phyloP scores from a whole-genome alignment of 2,329 filamentous ascomycete genomes.

The Ceratocystiopsis brevicomis region DNA sequence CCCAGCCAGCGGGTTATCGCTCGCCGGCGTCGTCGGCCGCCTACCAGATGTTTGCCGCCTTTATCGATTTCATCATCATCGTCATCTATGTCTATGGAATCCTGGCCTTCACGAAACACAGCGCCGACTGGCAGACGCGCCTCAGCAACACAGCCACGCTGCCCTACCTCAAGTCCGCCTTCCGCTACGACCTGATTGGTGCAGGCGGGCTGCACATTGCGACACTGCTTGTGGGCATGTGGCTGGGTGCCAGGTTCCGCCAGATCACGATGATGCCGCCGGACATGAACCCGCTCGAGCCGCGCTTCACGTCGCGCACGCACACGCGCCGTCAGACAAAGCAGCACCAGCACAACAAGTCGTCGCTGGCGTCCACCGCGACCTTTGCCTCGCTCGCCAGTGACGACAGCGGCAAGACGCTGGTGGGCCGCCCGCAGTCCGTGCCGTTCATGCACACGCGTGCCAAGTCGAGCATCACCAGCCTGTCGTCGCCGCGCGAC shows the following conservation, averaged over 20 bases:
- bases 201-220: constrained; percentile 50
- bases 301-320: constrained; percentile 52
- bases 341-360: constrained; percentile 40
- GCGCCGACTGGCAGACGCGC: constrained; percentile 45
- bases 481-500: constrained; percentile 32
- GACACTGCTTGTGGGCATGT: constrained; percentile 53
- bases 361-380: constrained; percentile 29
- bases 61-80: constrained; percentile 44
- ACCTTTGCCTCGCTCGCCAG: constrained; percentile 12
- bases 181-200: constrained; percentile 48
- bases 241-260: constrained; percentile 60
- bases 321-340: constrained; percentile 1
- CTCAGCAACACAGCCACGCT: constrained; percentile 36
- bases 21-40: constrained; percentile 67
- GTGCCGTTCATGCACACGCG: constrained; percentile 72
- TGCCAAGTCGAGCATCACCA: too few species aligned
- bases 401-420: constrained; percentile 37
- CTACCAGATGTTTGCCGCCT: constrained; percentile 68
- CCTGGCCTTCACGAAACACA: constrained; percentile 25
- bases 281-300: constrained; percentile 87
- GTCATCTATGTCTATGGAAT: constrained; percentile 38
- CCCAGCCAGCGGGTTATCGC: constrained; percentile 47
- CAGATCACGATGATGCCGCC: constrained; percentile 69
- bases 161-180: constrained; percentile 41
- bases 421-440: constrained; percentile 27